Percentiles rank a stretch among this genome's conserved stretches.
Conservation (phyloP, 2,329 filamentous ascomycete genomes). For the Helicocarpus griseus region DNA sequence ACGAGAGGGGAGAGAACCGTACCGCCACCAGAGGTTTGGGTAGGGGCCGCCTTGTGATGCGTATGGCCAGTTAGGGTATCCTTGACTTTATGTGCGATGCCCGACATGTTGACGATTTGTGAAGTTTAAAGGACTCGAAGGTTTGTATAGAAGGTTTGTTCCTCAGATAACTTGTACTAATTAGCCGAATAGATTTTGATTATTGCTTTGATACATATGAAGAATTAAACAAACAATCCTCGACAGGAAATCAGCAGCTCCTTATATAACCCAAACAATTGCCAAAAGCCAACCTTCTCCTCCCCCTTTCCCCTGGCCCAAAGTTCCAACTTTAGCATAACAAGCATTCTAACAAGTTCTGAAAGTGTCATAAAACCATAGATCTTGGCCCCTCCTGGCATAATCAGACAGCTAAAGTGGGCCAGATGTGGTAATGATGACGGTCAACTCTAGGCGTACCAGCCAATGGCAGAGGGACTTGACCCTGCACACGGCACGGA, state of each 20-base stretch:
- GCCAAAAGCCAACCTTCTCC: neutral
- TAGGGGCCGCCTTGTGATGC: slow-evolving; percentile 13
- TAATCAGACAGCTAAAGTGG: slow-evolving; percentile 4
- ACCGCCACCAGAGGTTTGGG: slow-evolving; percentile 4
- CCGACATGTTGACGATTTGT: slow-evolving; percentile 32
- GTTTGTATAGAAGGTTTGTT: too few relatives aligned
- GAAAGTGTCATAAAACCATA: neutral
- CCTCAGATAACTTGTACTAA: too few relatives aligned
- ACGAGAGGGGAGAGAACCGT: neutral
- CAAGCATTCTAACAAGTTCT: neutral
- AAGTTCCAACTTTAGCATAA: neutral
- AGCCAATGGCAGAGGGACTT: too few relatives aligned
- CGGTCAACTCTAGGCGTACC: too few relatives aligned
- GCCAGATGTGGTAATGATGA: slow-evolving; percentile 14
- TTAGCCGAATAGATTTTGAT: too few relatives aligned
- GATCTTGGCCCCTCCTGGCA: neutral
- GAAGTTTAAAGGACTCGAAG: neutral
- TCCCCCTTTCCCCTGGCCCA: too few relatives aligned
- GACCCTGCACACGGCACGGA: too few relatives aligned
- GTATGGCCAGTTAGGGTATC: slow-evolving; percentile 31
- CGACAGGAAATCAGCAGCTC: too few relatives aligned
- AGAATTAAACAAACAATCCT: neutral
- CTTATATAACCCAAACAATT: neutral
- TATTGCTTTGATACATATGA: too few relatives aligned
- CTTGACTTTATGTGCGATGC: slow-evolving; percentile 40